Base-by-base conservation (phyloP, 1,284 basidiomycete species). In the Blastosporella zonata region DNA sequence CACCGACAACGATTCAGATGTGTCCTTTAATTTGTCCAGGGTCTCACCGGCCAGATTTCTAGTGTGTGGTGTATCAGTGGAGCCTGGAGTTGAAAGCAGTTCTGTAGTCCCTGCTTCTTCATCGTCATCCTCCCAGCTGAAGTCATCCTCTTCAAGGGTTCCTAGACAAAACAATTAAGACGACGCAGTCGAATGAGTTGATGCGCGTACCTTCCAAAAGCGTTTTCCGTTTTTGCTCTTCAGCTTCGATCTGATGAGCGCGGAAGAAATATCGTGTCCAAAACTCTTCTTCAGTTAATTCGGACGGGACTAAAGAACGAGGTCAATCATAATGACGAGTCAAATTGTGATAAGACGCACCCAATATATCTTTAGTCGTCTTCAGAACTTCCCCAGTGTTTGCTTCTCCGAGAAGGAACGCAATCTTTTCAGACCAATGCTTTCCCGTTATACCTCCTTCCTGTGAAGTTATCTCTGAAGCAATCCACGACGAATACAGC, bases 261-360 rank as follows among this genome's bases (percentile, higher is more conserved):
- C 93, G 82, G 81, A 95, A 97, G 70, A 95, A 93, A 68, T 93
- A 97, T 12, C 93, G 77, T 42, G 81, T 79, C 94, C 94, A 97
- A 69, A 97, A 97, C 33, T 76, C 75, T 38, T 85, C 79, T 46
- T 81, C 76, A 1, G 78, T 73, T 58, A 96, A 69, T 47, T 74
- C 71, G 17, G 79, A 76, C 2, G 91, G 90, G 1, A 93, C 93
- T 94, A 34, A 3, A 39, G 31, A 34, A 18, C 47, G 38, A 2
- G 35, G 33, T 42, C 23, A 35, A 45, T 20, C 23, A 43, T 31
- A 18, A 18, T 40, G 44, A 44, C 31, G 35, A 25, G 41, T 54
- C 5, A 52, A 41, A 22, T 22, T 54, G 38, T 46, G 13, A 18
- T 22, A 10, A 27, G 67, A 20, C 79, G 49, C 63, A 90, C 89